Percentiles rank a stretch among this genome's conserved stretches.
phyloP scores from a whole-genome alignment of 306 rosid species.

The Cucumis hystrix region DNA sequence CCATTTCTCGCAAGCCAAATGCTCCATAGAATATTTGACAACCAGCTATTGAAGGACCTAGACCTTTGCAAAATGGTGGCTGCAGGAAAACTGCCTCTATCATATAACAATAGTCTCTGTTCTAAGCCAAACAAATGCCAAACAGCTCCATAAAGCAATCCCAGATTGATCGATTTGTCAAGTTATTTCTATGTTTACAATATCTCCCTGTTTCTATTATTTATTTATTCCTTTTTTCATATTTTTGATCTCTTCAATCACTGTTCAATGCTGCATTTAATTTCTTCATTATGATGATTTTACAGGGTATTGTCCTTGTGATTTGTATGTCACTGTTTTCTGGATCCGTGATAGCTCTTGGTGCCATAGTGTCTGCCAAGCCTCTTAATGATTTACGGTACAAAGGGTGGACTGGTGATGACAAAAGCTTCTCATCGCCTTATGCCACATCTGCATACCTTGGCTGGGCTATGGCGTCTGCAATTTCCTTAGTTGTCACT shows the following conservation, averaged over 20 bases:
- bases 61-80: not conserved
- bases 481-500: constrained; percentile 70
- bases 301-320: constrained; percentile 72
- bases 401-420: constrained; percentile 78
- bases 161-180: not conserved
- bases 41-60: not conserved
- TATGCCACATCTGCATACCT: constrained; percentile 76
- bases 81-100: not conserved
- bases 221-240: not conserved
- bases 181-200: not conserved
- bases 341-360: constrained; percentile 83
- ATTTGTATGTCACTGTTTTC: constrained; percentile 48
- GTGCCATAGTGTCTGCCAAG: constrained; percentile 78
- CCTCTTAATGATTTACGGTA: constrained; percentile 84
- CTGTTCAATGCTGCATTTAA: constrained; percentile 1
- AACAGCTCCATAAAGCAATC: not conserved
- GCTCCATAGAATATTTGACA: not conserved
- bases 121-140: not conserved
- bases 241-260: not conserved
- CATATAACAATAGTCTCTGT: not conserved
- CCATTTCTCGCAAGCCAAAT: not conserved
- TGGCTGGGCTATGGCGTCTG: constrained; percentile 98
- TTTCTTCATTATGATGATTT: not conserved
- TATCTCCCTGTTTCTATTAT: not conserved
- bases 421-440: constrained; percentile 57